Evolutionary conservation across 2,329 filamentous ascomycete species (phyloP).

Genomic region (Colletotrichum acutatum): DNA sequence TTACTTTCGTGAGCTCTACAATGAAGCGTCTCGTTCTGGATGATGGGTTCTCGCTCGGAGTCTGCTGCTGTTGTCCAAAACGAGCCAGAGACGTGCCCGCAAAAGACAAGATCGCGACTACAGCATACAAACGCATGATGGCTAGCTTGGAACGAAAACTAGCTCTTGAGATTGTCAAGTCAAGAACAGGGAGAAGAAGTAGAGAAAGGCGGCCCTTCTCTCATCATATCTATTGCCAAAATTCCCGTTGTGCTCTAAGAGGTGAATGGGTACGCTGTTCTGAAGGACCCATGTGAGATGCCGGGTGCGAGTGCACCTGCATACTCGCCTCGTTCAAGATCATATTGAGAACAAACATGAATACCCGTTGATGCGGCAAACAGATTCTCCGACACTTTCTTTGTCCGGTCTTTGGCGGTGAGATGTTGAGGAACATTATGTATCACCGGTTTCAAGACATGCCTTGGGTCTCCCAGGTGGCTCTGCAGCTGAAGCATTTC

Average conservation of each 20-base stretch:
- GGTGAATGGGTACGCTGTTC: background rate
- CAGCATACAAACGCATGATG: constrained; percentile 4
- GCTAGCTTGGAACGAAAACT: too few species aligned
- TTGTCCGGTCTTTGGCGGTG: background rate
- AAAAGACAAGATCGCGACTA: background rate
- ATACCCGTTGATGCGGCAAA: background rate
- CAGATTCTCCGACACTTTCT: background rate
- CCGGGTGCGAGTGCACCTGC: constrained; percentile 19
- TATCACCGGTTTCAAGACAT: background rate
- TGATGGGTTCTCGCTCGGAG: background rate
- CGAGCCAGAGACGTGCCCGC: background rate
- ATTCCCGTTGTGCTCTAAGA: background rate
- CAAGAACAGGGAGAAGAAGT: background rate
- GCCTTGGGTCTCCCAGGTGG: background rate
- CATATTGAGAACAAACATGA: constrained; percentile 13
- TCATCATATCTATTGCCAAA: constrained; percentile 7
- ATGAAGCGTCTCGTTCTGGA: constrained; percentile 25
- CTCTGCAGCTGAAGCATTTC: background rate
- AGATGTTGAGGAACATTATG: background rate
- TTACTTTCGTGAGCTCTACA: constrained; percentile 23
- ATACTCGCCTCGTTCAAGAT: constrained; percentile 1
- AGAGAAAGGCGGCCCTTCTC: background rate
- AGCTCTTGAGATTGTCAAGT: background rate
- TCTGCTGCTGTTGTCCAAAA: background rate
- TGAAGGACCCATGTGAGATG: constrained; percentile 3